These are phyloP conservation scores for Xylaria nigripes DNA, from an alignment of 495 filamentous ascomycete genomes.

Conservation along the genomic window DNA sequence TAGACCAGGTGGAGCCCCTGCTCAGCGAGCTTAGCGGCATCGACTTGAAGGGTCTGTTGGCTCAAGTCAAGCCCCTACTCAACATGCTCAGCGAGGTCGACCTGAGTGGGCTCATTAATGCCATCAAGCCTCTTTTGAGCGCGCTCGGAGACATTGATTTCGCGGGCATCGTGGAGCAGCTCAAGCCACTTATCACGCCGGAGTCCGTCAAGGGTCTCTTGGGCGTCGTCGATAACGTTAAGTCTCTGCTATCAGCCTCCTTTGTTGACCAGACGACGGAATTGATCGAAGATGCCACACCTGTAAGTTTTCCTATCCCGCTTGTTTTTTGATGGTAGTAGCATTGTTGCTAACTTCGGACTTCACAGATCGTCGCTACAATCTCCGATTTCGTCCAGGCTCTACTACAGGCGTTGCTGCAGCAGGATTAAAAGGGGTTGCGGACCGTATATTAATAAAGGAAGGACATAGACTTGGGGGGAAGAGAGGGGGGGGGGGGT, in stretches of 20 bases:
- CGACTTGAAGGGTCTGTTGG: conserved; percentile 32
- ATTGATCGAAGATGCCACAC: conserved; percentile 43
- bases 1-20: conserved; percentile 28
- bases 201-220: conserved; percentile 35
- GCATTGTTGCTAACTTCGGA: conserved; percentile 9
- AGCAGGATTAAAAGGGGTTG: conserved; percentile 12
- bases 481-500: no score
- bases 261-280: conserved; percentile 42
- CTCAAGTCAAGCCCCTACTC: conserved; percentile 33
- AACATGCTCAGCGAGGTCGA: conserved; percentile 27
- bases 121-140: conserved; percentile 20
- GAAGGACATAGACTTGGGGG: conserved; percentile 4
- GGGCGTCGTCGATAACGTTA: conserved; percentile 33
- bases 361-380: conserved; percentile 27
- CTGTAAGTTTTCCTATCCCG: conserved; percentile 39
- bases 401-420: conserved; percentile 27
- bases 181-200: conserved; percentile 36
- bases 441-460: conserved; percentile 6
- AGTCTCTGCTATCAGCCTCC: conserved; percentile 28
- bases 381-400: conserved; percentile 29
- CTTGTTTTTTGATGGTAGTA: neutral
- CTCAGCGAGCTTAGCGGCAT: conserved; percentile 32
- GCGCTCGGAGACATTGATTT: conserved; percentile 30
- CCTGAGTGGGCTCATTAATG: conserved; percentile 26
- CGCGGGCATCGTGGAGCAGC: conserved; percentile 28